Evolutionary conservation across 495 filamentous ascomycete genomes (phyloP), one percentile per base, ranked within the genome.

Genomic region (Chlorociboria aeruginascens): DNA sequence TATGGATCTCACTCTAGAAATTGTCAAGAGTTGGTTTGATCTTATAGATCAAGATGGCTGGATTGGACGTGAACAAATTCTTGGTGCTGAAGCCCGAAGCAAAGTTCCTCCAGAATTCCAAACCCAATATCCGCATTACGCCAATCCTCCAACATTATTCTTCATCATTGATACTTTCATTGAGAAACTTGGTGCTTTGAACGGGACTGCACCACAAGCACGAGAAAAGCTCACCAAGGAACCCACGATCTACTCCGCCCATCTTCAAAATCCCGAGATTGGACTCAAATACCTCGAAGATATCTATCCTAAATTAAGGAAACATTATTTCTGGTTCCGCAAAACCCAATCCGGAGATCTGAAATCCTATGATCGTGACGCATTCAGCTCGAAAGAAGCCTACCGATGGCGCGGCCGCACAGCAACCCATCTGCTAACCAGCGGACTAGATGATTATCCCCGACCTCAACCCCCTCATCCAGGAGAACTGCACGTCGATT

Each of bases 61-160:
- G 92, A 97, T 98, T 66, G 86, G 78, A 6, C 84, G 92, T 35
- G 92, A 98, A 64, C 93, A 97, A 65, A 98, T 98, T 45, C 76
- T 98, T 8, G 92, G 92, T 40, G 63, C 73, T n/a, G 92, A 98
- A 65, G 92, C 92, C 33, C 81, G 92, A 40, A 94, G 85, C 69
- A 98, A 97, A 65, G 92, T 98, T 10, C 92, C 92, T 1, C 59
- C 66, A n/a, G 89, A 98, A 63, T 98, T 98, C 62, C 93, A 95
- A 51, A 74, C 85, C 30, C 92, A 98, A 56, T 97, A 96, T 62
- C 92, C 92, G 28, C 92, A 97, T 63, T 96, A 97, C 57, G 92
- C 92, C 41, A 98, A 98, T 63, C 93, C 92, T 0, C 92, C 92
- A n/a, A 97, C 92, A 1, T 75, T 98, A 6, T 97, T 95, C 66